phyloP scores from a whole-genome alignment of 352 stramenopile species.

The Plasmopara halstedii region DNA sequence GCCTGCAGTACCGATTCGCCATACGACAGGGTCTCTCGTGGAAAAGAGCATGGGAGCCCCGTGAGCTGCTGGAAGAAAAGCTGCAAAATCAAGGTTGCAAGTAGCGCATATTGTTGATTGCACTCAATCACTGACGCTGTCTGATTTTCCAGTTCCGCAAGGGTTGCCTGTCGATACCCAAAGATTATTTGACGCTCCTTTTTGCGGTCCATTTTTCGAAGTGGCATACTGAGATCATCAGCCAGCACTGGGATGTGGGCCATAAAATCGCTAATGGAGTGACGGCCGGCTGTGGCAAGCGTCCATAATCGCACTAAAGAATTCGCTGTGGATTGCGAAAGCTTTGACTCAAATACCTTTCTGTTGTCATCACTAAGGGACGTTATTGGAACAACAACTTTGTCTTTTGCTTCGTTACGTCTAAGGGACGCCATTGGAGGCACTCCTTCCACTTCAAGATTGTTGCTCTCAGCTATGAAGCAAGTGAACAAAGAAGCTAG shows the following conservation, averaged over 20 bases:
- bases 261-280: conserved; percentile 56
- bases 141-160: conserved; percentile 36
- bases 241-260: conserved; percentile 46
- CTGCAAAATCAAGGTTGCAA: conserved; percentile 31
- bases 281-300: conserved; percentile 46
- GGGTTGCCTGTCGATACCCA: conserved; percentile 38
- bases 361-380: conserved; percentile 56
- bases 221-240: conserved; percentile 59
- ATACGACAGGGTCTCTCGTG: conserved; percentile 26
- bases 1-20: conserved; percentile 33
- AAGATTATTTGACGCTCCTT: conserved; percentile 74
- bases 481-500: conserved; percentile 50
- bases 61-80: conserved; percentile 70
- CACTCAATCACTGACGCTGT: conserved; percentile 2
- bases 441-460: conserved; percentile 47
- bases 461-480: conserved; percentile 60
- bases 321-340: conserved; percentile 40
- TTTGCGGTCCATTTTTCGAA: conserved; percentile 77
- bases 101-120: conserved; percentile 15
- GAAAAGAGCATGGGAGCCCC: conserved; percentile 40
- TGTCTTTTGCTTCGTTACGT: conserved; percentile 2
- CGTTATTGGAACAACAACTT: conserved; percentile 11
- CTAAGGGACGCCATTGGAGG: conserved; percentile 20
- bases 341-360: conserved; percentile 47
- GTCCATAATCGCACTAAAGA: conserved; percentile 62